Evolutionary conservation across 352 stramenopile species (phyloP), one percentile per base, ranked within the genome.

Genomic region (Phytophthora ramorum): DNA sequence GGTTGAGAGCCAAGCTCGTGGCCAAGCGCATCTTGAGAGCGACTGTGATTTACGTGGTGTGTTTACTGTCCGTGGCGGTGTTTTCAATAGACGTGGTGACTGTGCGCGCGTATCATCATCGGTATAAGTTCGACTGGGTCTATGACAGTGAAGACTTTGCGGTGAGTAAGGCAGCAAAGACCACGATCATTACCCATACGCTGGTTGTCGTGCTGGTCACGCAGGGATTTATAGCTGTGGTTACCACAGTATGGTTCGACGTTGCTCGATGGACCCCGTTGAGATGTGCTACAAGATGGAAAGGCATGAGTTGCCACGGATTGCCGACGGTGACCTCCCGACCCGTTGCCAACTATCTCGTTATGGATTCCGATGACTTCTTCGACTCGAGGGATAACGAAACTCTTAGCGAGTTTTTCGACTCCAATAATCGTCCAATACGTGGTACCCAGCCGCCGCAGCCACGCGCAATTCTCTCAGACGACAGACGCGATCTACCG

Each of bases 251-350:
- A 9, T 77, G 69, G 69, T 50, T 73, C 41, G 59, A 77, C 16
- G 37, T 77, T n/a, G 60, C 69, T 34, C 48, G 64, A 9, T 77
- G 69, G 69, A 66, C 58, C 34, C 67, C 64, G 24, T 37, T 61
- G 4, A 38, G 2, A 9, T 65, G 44, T 19, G 59, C 43, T n/a
- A 35, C 16, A 12, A 38, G 12, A n/a, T 67, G 40, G 53, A 54
- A 54, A 12, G 19, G 17, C 8, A 57, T 24, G 17, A 20, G 38
- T 17, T 48, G 30, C 17, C 37, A 45, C 40, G 28, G 17, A 57
- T 38, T 55, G 0, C 45, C 53, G 13, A 62, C 58, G 2, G 38
- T 58, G 32, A 35, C 34, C 7, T 46, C 46, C 20, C 53, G 47
- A 51, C 58, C 43, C 12, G 50, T 55, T 2, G 51, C 64, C 32